Evolutionary conservation across 2,329 filamentous ascomycete species (phyloP), one percentile per base, ranked within the genome.

Genomic region (Coniochaeta sp.): DNA sequence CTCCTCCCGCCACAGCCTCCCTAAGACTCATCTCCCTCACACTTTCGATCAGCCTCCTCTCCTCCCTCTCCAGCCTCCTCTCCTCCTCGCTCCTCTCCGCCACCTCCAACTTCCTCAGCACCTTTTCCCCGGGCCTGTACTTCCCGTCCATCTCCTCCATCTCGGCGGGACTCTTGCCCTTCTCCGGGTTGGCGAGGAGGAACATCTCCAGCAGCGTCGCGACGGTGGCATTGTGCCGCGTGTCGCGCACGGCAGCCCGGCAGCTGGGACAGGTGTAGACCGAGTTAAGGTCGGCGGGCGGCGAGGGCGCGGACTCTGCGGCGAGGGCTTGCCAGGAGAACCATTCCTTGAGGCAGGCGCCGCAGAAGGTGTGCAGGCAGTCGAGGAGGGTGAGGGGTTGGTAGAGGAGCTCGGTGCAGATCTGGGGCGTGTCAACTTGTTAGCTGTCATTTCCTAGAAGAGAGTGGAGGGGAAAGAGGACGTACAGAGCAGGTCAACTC

Each of bases 361-460:
- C 94, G 74, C 94, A 99, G 70, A 95, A 99, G 45, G 92, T 96
- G 71, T 96, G 91, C 42, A 96, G 81, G 66, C 91, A 96, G 74
- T 96, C 89, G 67, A 96, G 87, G 48, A 95, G 83, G 26, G 91
- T 95, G 57, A 95, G 79, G 30, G 91, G 91, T 67, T 95, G 89
- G 71, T 90, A 95, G 56, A 96, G 83, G 58, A 96, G 81, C 69
- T 97, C 94, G 61, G 92, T 95, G 76, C 94, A 99, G 63, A 99
- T 99, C 91, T 96, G 60, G 10, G 33, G 49, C 47, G 31, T 50
- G 51, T 35, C 48, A 51, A 42, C 46, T 35, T 28, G 50, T 55
- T 52, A 56, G 56, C 26, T 9, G 16, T 18, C 31, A 42, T 27
- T 18, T 9, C 2, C 24, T 16, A 30, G 18, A 27, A 26, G 18